A percentile compares a stretch with the other conserved stretches of the same genome.
These are phyloP conservation scores for Leucosporidium creatinivorum DNA, from an alignment of 768 basidiomycete species.

Conservation along the genomic window DNA sequence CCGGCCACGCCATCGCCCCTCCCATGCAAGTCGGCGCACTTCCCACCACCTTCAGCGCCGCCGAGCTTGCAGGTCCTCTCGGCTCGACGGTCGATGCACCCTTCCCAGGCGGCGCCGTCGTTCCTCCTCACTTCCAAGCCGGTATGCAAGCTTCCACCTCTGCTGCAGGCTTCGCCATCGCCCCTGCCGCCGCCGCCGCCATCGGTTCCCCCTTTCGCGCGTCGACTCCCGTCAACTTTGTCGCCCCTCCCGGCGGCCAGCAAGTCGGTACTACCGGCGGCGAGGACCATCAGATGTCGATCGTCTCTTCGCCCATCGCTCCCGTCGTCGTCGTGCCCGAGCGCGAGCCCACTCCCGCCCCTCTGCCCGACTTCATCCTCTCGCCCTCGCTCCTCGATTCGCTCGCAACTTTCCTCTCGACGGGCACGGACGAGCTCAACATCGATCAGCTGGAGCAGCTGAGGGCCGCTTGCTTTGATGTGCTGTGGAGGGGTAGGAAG, in stretches of 20 bases:
- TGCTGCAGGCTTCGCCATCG: not conserved
- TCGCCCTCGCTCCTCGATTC: constrained; percentile 49
- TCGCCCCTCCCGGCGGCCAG: not conserved
- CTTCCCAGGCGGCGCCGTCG: not conserved
- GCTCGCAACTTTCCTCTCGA: constrained; percentile 51
- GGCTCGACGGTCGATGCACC: not conserved
- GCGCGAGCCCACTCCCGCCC: constrained; percentile 21
- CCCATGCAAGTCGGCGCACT: constrained; percentile 15
- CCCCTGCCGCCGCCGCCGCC: not conserved
- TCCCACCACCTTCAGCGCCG: not conserved
- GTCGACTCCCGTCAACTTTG: not conserved
- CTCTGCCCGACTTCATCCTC: constrained; percentile 56
- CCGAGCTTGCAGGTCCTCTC: not conserved
- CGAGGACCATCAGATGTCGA: too few species aligned
- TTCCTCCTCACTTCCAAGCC: not conserved
- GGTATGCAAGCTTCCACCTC: too few species aligned
- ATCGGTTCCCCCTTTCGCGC: not conserved
- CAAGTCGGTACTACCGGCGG: too few species aligned
- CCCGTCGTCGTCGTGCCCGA: not conserved
- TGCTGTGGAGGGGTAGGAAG: constrained; percentile 70
- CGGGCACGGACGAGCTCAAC: constrained; percentile 55
- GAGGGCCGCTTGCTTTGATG: constrained; percentile 68
- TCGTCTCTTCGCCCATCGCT: not conserved
- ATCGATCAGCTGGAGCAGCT: constrained; percentile 92
- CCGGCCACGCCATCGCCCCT: not conserved